Percentiles rank a stretch among this genome's conserved stretches.
These are phyloP conservation scores for Mycena capillaripes DNA, from an alignment of 768 basidiomycete genomes.

Conservation along the genomic window DNA sequence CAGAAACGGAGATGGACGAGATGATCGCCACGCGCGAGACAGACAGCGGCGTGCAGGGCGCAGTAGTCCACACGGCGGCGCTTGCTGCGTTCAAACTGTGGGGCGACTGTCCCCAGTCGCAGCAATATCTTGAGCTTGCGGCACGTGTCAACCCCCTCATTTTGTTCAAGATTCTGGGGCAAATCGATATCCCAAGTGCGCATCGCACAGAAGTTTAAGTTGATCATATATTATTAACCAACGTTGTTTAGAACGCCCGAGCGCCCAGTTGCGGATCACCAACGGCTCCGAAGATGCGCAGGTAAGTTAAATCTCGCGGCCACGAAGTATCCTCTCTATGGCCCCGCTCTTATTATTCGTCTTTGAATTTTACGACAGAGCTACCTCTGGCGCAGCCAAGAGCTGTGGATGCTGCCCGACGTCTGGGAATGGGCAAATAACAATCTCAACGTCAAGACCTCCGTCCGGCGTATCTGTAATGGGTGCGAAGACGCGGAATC, in stretches of 20 bases:
- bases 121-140: slow-evolving; percentile 7
- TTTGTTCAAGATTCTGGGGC: slow-evolving; percentile 17
- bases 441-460: neutral
- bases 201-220: neutral
- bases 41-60: neutral
- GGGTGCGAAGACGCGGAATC: slow-evolving; percentile 2
- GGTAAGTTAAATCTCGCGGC: neutral
- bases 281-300: slow-evolving; percentile 10
- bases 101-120: slow-evolving; percentile 4
- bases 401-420: neutral
- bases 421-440: slow-evolving; percentile 3
- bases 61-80: neutral
- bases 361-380: too few species aligned
- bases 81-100: neutral
- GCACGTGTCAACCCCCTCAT: neutral
- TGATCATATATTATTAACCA: neutral
- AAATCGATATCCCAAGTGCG: neutral
- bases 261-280: neutral
- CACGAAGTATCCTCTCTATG: neutral
- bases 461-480: neutral
- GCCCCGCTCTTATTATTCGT: too few species aligned
- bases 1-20: neutral
- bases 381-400: slow-evolving; percentile 17
- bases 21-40: neutral
- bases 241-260: neutral